phyloP scores from a whole-genome alignment of 2,329 filamentous ascomycete genomes.

The Aspergillus fischeri region DNA sequence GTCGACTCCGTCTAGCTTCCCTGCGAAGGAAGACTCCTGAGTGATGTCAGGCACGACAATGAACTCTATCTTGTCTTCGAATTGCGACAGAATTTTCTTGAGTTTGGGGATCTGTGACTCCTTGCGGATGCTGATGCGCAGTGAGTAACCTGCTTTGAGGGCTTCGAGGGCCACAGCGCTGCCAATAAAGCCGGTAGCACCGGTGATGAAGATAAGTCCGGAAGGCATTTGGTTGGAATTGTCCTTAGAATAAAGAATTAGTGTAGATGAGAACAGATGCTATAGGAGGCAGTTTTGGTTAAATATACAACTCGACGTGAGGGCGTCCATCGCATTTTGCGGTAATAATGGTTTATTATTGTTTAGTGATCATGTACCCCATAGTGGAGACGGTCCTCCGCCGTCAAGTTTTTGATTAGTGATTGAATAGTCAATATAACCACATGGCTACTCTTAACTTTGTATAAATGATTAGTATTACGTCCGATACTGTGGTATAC shows the following conservation, averaged over 20 bases:
- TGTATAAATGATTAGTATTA: neutral
- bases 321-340: too few species aligned
- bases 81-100: slow-evolving; percentile 4
- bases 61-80: slow-evolving; percentile 12
- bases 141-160: slow-evolving; percentile 18
- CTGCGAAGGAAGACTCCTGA: slow-evolving; percentile 3
- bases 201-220: slow-evolving; percentile 18
- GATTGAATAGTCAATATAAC: neutral
- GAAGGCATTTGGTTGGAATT: neutral
- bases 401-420: neutral
- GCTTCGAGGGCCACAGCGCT: slow-evolving; percentile 7
- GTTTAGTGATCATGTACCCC: neutral
- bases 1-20: slow-evolving; percentile 12
- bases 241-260: neutral
- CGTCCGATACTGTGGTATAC: neutral
- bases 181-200: slow-evolving; percentile 25
- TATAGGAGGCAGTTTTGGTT: neutral
- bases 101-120: slow-evolving; percentile 11
- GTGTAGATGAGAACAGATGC: neutral
- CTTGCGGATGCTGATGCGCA: slow-evolving; percentile 17
- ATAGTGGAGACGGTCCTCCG: too few species aligned
- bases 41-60: slow-evolving; percentile 17
- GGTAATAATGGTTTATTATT: neutral
- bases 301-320: neutral
- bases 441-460: too few species aligned